These are phyloP conservation scores for Camelina neglecta DNA, from an alignment of 345 rosid species.

Conservation along the genomic window DNA sequence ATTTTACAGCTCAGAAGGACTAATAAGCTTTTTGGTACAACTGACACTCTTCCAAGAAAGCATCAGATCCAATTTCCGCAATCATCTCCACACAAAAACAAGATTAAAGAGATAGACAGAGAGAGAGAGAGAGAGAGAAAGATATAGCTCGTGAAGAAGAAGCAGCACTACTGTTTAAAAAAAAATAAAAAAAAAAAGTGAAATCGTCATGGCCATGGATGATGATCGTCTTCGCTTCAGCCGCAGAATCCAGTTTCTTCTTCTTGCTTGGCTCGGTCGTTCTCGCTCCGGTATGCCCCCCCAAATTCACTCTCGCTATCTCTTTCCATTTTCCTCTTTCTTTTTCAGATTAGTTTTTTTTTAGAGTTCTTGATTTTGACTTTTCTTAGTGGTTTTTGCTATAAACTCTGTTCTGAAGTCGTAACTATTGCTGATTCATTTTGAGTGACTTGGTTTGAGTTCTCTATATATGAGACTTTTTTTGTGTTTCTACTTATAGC, in stretches of 20 bases:
- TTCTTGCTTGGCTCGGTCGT: constrained; percentile 73
- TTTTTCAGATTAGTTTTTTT: constrained; percentile 6
- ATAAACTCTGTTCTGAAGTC: no score
- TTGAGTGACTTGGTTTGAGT: no score
- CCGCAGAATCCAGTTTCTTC: constrained; percentile 62
- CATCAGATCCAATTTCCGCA: constrained; percentile 43
- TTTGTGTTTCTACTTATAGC: not conserved
- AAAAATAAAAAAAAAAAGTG: no score
- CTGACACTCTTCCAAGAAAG: constrained; percentile 45
- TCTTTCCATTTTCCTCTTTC: not conserved
- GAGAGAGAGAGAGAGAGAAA: constrained; percentile 38
- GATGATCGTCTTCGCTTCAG: constrained; percentile 52
- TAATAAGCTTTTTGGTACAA: constrained; percentile 26
- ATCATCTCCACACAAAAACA: not conserved
- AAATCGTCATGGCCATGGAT: constrained; percentile 37
- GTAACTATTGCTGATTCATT: no score
- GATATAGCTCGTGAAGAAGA: constrained; percentile 12
- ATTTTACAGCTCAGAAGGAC: constrained; percentile 37
- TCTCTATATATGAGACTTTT: no score
- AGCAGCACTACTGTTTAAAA: not conserved
- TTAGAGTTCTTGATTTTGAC: no score
- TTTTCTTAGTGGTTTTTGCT: no score
- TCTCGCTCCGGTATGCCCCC: constrained; percentile 64
- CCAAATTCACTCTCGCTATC: not conserved
- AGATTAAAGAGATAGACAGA: no score